Percentiles rank a stretch among this genome's conserved stretches.
phyloP scores from a whole-genome alignment of 163 green algal species.

The Scenedesmus sp. region DNA sequence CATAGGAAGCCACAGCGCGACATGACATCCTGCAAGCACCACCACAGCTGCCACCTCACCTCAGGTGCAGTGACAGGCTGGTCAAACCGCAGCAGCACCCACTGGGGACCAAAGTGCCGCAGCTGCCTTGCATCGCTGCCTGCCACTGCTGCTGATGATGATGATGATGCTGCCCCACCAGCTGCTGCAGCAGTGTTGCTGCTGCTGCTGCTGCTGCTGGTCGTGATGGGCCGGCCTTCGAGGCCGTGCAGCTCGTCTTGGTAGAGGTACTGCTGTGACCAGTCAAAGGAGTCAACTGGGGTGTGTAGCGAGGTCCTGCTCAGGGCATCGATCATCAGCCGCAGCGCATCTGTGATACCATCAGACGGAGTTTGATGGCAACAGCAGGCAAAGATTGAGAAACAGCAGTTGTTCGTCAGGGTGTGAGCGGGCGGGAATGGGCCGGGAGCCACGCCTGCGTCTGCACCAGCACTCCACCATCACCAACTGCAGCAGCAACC shows the following conservation, averaged over 20 bases:
- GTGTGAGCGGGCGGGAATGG: no score
- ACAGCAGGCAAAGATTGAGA: no score
- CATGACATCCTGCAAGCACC: background rate
- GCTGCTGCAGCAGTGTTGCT: background rate
- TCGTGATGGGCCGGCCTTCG: constrained; percentile 60
- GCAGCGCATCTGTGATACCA: constrained; percentile 43
- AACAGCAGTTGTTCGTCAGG: no score
- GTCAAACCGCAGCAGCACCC: constrained; percentile 87
- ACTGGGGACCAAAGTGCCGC: constrained; percentile 81
- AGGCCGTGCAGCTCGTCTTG: constrained; percentile 72
- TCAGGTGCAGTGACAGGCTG: constrained; percentile 82
- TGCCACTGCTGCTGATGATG: background rate
- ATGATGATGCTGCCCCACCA: constrained; percentile 25
- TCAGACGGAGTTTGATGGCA: background rate
- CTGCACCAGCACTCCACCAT: no score
- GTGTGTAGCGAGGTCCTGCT: constrained; percentile 19
- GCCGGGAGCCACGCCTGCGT: no score
- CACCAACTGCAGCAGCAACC: no score
- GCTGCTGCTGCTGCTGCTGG: background rate
- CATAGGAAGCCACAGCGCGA: no score
- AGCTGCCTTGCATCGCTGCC: background rate
- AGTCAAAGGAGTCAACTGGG: constrained; percentile 50
- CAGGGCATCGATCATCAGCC: constrained; percentile 40
- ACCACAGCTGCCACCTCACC: constrained; percentile 47
- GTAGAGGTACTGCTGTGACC: constrained; percentile 57